phyloP scores from a whole-genome alignment of 495 filamentous ascomycete genomes.

The Talaromyces stipitatus region DNA sequence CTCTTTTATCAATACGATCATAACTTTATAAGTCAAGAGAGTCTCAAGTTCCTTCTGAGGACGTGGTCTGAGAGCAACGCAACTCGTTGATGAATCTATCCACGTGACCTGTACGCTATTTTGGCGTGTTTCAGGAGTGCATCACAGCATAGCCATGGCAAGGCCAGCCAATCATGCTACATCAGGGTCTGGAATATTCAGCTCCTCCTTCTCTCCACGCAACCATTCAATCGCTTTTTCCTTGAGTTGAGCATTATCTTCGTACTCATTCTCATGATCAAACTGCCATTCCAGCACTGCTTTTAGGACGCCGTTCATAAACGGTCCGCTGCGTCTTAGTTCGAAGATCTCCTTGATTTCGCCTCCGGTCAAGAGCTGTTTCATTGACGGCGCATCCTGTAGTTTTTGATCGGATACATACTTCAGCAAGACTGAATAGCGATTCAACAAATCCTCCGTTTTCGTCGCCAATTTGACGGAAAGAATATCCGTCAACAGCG shows the following conservation, averaged over 20 bases:
- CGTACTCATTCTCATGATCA: not conserved
- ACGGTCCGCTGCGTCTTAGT: not conserved
- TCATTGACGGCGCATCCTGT: not conserved
- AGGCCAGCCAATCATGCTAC: not conserved
- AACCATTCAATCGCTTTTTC: not conserved
- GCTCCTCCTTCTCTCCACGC: not conserved
- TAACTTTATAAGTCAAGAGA: no score
- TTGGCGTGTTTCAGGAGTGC: conserved; percentile 5
- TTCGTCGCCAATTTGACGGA: not conserved
- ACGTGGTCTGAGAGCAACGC: no score
- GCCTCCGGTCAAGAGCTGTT: not conserved
- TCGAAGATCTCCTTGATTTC: not conserved
- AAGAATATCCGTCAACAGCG: not conserved
- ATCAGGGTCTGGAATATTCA: not conserved
- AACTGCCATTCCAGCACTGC: conserved; percentile 1
- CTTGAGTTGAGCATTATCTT: not conserved
- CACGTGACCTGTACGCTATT: not conserved
- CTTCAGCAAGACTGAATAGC: not conserved
- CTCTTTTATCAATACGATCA: no score
- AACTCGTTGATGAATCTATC: not conserved
- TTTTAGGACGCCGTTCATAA: not conserved
- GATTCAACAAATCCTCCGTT: not conserved
- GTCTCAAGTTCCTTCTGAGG: no score
- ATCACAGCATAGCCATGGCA: not conserved
- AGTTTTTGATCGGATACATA: not conserved